These are phyloP conservation scores for Coemansia sp. DNA, from an alignment of 192 early-diverging fungal genomes.

Conservation along the genomic window DNA sequence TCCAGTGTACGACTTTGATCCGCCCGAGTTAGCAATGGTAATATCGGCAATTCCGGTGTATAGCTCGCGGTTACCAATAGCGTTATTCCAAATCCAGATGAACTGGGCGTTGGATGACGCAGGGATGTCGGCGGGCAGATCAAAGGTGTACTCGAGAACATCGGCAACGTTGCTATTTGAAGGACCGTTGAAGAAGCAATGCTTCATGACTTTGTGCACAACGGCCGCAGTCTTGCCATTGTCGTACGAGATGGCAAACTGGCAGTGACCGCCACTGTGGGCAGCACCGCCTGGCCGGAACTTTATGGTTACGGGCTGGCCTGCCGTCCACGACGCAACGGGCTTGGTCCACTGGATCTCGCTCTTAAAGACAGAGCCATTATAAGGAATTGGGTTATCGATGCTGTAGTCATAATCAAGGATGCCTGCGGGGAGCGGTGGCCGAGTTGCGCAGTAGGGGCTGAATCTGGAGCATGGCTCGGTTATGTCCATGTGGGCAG, in stretches of 20 bases:
- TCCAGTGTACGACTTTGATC: constrained; percentile 24
- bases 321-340: constrained; percentile 40
- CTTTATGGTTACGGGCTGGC: constrained; percentile 33
- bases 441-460: not conserved
- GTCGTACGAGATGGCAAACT: constrained; percentile 56
- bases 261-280: constrained; percentile 58
- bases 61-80: constrained; percentile 56
- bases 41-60: constrained; percentile 38
- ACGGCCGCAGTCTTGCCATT: constrained; percentile 55
- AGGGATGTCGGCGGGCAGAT: constrained; percentile 55
- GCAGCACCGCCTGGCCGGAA: constrained; percentile 27
- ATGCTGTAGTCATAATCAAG: not conserved
- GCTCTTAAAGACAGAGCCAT: not conserved
- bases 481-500: not conserved
- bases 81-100: constrained; percentile 64
- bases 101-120: constrained; percentile 52
- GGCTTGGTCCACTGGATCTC: not conserved
- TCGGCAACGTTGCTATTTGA: constrained; percentile 16
- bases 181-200: constrained; percentile 28
- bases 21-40: constrained; percentile 10
- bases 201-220: constrained; percentile 46
- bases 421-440: not conserved
- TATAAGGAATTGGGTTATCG: not conserved
- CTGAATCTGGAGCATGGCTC: not conserved
- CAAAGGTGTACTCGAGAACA: constrained; percentile 1